Conservation (phyloP, 768 basidiomycete species). For the Mycena alexandri region DNA sequence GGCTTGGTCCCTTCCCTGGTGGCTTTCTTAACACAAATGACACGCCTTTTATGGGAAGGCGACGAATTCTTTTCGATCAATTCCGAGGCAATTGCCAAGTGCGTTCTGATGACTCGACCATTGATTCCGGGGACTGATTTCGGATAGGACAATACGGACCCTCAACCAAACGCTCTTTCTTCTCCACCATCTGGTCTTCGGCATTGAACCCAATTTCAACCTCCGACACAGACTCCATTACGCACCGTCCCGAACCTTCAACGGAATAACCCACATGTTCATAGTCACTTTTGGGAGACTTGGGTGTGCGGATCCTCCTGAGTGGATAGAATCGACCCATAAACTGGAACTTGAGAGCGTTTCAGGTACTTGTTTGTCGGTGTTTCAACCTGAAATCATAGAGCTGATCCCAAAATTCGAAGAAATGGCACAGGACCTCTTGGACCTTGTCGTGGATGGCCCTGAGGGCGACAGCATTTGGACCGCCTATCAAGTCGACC, state of each 20-base stretch:
- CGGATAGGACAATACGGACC: conserved; percentile 61
- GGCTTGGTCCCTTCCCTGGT: conserved; percentile 76
- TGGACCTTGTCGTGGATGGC: conserved; percentile 78
- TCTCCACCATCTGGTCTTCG: conserved; percentile 73
- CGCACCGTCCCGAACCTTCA: conserved; percentile 67
- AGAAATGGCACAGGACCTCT: conserved; percentile 72
- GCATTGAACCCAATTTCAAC: conserved; percentile 59
- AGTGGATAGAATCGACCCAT: conserved; percentile 62
- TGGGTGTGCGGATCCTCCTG: conserved; percentile 75
- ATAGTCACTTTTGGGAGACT: conserved; percentile 83
- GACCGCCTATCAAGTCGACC: conserved; percentile 67
- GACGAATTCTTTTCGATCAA: conserved; percentile 57
- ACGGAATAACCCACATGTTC: conserved; percentile 76
- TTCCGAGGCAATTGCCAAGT: conserved; percentile 53
- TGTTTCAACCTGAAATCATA: conserved; percentile 4
- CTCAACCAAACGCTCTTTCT: conserved; percentile 69
- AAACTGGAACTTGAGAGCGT: conserved; percentile 55
- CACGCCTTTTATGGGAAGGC: conserved; percentile 77
- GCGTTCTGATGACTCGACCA: conserved; percentile 34
- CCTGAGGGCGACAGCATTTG: conserved; percentile 78
- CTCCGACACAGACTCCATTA: conserved; percentile 71
- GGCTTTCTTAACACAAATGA: conserved; percentile 63
- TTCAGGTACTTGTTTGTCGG: conserved; percentile 53
- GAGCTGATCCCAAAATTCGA: conserved; percentile 5
- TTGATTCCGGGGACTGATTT: conserved; percentile 21